A percentile compares a stretch with the other conserved stretches of the same genome.
Conservation (phyloP, 169 alveolate species). For the Plasmodium coatneyi region DNA sequence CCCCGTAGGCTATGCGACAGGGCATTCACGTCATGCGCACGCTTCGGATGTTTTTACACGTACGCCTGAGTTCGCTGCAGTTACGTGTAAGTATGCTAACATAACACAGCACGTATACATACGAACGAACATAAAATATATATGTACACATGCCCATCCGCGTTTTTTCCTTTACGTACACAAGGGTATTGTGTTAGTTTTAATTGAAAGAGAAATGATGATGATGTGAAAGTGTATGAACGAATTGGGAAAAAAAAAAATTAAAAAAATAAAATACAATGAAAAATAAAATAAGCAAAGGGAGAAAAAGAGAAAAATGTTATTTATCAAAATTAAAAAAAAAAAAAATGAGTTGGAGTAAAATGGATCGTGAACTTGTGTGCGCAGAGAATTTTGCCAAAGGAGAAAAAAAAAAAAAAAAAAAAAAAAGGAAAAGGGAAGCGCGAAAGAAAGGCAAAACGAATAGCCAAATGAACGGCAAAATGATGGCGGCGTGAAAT, state of each 20-base stretch:
- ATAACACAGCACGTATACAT: not conserved
- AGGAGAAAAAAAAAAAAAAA: not conserved
- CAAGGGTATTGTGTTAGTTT: not conserved
- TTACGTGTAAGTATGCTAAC: not conserved
- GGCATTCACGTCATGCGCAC: not conserved
- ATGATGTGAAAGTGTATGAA: not conserved
- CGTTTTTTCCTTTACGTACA: conserved; percentile 2
- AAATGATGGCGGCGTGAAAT: not conserved
- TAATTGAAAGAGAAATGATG: not conserved
- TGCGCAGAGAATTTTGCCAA: conserved; percentile 12
- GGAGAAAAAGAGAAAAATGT: conserved; percentile 29
- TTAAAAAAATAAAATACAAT: not conserved
- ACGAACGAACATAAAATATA: not conserved
- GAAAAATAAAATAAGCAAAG: not conserved
- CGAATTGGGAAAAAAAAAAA: not conserved
- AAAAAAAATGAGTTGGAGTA: conserved; percentile 9
- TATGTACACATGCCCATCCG: not conserved
- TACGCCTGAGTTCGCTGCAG: not conserved
- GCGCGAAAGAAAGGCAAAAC: not conserved
- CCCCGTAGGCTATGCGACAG: not conserved
- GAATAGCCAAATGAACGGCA: not conserved
- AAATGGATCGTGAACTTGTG: conserved; percentile 19
- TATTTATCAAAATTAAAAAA: conserved; percentile 10
- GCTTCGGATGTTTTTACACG: not conserved
- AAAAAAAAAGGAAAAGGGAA: not conserved